Percentiles rank a stretch among this genome's conserved stretches.
Evolutionary conservation across 768 basidiomycete genomes (phyloP).

Genomic region (Neoboletus magnificus): DNA sequence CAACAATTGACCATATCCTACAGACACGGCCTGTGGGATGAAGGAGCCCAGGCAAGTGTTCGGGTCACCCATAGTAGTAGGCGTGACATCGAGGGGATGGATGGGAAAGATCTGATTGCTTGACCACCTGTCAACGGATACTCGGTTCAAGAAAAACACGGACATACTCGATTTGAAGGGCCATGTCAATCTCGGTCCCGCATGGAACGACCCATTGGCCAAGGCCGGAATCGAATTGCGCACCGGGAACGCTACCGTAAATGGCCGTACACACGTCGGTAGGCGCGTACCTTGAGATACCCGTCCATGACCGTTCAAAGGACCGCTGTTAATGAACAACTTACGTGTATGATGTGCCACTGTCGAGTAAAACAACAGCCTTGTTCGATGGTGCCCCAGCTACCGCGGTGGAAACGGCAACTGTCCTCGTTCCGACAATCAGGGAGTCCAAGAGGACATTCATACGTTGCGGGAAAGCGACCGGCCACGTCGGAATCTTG

Average conservation of each 20-base stretch:
- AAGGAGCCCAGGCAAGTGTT: constrained; percentile 71
- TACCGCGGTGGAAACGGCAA: constrained; percentile 54
- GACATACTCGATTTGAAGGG: constrained; percentile 71
- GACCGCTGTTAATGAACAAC: constrained; percentile 22
- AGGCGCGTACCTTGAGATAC: constrained; percentile 59
- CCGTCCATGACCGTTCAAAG: constrained; percentile 4
- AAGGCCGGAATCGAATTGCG: constrained; percentile 46
- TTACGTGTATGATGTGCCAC: constrained; percentile 78
- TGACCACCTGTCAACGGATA: constrained; percentile 15
- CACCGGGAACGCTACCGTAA: constrained; percentile 64
- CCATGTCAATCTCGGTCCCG: constrained; percentile 68
- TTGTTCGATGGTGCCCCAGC: constrained; percentile 58
- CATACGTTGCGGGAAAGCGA: constrained; percentile 63
- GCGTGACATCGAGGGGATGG: constrained; percentile 75
- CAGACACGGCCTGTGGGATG: constrained; percentile 56
- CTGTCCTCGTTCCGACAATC: constrained; percentile 52
- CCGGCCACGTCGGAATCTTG: constrained; percentile 73
- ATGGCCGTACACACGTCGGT: constrained; percentile 62
- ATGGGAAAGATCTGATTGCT: constrained; percentile 75
- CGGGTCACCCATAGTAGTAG: constrained; percentile 42
- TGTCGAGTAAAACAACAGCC: constrained; percentile 76
- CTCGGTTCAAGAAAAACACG: constrained; percentile 1
- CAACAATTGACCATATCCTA: constrained; percentile 67
- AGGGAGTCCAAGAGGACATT: constrained; percentile 73
- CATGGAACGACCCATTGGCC: constrained; percentile 78